Conservation (phyloP, 805 yeast species). For the Candida qinlingensis region DNA sequence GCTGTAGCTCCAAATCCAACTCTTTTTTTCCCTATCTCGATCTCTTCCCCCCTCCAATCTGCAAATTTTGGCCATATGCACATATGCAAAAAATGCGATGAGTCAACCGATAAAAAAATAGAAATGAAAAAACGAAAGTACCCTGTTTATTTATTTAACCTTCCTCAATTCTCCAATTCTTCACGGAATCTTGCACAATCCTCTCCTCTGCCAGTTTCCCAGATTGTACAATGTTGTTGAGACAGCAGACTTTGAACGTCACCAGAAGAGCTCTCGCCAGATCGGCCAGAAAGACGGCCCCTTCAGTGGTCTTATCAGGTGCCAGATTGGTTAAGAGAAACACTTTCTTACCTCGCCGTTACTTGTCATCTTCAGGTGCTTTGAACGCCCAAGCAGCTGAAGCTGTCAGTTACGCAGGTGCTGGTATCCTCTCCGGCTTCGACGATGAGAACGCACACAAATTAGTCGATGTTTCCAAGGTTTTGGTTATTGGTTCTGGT, state of each 20-base stretch:
- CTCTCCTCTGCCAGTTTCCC: no score
- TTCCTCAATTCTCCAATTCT: neutral
- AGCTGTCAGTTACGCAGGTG: conserved; percentile 50
- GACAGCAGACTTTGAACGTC: conserved; percentile 23
- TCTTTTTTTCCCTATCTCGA: neutral
- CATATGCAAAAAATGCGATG: neutral
- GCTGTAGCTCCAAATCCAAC: neutral
- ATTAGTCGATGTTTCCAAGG: conserved; percentile 80
- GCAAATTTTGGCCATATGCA: neutral
- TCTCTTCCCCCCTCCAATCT: neutral
- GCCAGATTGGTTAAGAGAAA: conserved; percentile 5
- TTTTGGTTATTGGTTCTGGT: conserved; percentile 93
- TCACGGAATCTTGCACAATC: neutral
- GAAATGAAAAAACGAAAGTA: neutral
- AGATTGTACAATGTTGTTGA: conserved; percentile 16
- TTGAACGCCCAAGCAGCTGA: conserved; percentile 14
- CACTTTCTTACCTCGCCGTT: conserved; percentile 6
- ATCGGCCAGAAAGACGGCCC: conserved; percentile 2
- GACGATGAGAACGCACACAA: conserved; percentile 55
- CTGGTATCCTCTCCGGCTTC: conserved; percentile 51
- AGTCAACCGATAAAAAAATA: neutral
- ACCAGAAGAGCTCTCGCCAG: conserved; percentile 20
- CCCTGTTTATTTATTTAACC: neutral
- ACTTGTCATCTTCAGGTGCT: conserved; percentile 17
- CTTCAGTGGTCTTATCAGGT: conserved; percentile 12